Base-by-base conservation (phyloP, 2,329 filamentous ascomycete species). In the Trichoderma guizhouense region DNA sequence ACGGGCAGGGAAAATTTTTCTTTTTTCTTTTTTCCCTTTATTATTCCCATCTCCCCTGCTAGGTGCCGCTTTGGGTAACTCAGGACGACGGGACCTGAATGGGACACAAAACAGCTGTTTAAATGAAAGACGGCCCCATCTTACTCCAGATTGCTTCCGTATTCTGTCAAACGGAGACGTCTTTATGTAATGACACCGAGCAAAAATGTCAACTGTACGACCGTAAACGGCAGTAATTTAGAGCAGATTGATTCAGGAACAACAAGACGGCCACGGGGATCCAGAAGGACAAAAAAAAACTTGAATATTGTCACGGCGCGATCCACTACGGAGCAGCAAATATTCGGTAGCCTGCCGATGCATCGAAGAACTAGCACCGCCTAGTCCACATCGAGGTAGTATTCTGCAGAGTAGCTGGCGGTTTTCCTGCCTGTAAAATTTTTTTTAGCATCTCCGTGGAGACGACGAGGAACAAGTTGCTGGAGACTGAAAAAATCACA, bases 171-270 rank as follows among this genome's bases (percentile, higher is more conserved):
- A 69, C 55, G 26, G 26, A 30, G 32, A 24, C 26, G 14, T 5
- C 5, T 21, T 60, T 69, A 60, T 24, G 66, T 69, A 69, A 69
- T 60, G 53, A 14, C 66, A 69, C 66, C 55, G 66, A 69, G 55
- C 53, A 34, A n/a, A 39, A 26, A 43, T 47, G 14, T 32, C 32
- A 12, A 32, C 55, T 3, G 15, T 26, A 32, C 36, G 47, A 30
- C 65, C 65, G 53, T 61, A 69, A 51, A 39, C 12, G 66, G 66
- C 36, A 69, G 66, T 60, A 69, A 69, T 69, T 51, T 61, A 30
- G 66, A 69, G 55, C 26, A 11, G 34, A 32, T 51, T 51, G 34
- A 51, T 18, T 34, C 15, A 61, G 39, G 26, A 43, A 24, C 55
- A 61, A 26, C 58, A 34, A 30, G 9, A 36, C 24, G n/a, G 24